Percentiles rank a stretch among this genome's conserved stretches.
Evolutionary conservation across 768 basidiomycete species (phyloP).

Genomic region (Galerina sulciceps): DNA sequence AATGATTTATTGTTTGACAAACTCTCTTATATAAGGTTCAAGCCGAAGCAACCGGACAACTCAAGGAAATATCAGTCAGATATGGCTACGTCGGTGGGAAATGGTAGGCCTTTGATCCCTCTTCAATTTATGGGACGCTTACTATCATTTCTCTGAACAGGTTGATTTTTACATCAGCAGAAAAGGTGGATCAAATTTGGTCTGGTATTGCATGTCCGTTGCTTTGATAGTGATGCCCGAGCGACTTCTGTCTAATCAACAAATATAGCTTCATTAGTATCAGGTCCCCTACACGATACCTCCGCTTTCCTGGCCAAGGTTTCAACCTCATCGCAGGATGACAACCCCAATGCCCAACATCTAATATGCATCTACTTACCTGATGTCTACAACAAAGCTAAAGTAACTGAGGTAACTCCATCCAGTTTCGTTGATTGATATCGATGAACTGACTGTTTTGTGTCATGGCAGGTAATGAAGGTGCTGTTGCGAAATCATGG

Average conservation of each 20-base stretch:
- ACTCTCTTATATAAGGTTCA: conserved; percentile 49
- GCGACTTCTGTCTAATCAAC: background rate
- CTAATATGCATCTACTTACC: conserved; percentile 76
- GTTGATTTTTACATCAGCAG: conserved; percentile 66
- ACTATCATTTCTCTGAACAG: conserved; percentile 35
- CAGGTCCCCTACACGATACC: conserved; percentile 66
- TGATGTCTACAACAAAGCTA: conserved; percentile 67
- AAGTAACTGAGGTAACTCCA: conserved; percentile 53
- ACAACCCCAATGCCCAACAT: conserved; percentile 57
- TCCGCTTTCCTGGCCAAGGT: conserved; percentile 64
- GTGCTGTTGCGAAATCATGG: conserved; percentile 70
- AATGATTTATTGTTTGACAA: background rate
- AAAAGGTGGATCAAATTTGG: conserved; percentile 71
- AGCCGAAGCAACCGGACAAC: conserved; percentile 55
- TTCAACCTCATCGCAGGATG: conserved; percentile 58
- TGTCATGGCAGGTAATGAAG: conserved; percentile 61
- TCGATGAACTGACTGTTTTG: conserved; percentile 1
- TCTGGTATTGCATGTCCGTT: conserved; percentile 59
- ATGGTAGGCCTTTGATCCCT: conserved; percentile 49
- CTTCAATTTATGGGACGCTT: background rate
- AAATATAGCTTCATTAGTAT: conserved; percentile 59
- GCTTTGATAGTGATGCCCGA: background rate
- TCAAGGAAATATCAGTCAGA: conserved; percentile 62
- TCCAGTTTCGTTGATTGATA: background rate
- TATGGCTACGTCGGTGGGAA: conserved; percentile 65